Evolutionary conservation across 352 stramenopile species (phyloP).

Genomic region (Phytophthora palmivora): DNA sequence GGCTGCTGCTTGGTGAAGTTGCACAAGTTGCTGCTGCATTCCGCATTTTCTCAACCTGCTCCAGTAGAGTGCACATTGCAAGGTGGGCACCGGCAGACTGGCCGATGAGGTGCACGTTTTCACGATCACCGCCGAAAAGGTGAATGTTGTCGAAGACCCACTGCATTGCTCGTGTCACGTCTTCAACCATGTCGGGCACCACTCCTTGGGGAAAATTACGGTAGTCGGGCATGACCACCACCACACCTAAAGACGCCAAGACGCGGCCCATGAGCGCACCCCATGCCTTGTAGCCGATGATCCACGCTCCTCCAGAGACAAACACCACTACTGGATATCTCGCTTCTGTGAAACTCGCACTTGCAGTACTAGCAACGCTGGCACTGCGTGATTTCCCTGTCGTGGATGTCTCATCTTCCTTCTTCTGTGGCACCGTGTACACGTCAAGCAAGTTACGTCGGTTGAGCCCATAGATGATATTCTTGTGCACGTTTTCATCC

Average conservation of each 20-base stretch:
- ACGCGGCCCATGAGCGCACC: constrained; percentile 85
- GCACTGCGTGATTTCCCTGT: constrained; percentile 21
- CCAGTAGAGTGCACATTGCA: constrained; percentile 72
- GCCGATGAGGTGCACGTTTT: constrained; percentile 87
- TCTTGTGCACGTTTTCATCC: constrained; percentile 72
- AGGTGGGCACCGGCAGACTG: constrained; percentile 93
- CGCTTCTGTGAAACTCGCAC: constrained; percentile 30
- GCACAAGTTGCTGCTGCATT: constrained; percentile 13
- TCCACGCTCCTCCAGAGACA: constrained; percentile 91
- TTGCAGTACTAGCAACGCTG: constrained; percentile 23
- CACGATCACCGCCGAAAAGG: constrained; percentile 84
- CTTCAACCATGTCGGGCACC: constrained; percentile 91
- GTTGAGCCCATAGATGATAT: constrained; percentile 81
- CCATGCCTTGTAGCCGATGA: constrained; percentile 95
- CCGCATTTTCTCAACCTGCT: constrained; percentile 69
- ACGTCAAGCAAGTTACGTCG: constrained; percentile 87
- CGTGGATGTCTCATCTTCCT: constrained; percentile 8
- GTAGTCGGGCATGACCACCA: constrained; percentile 93
- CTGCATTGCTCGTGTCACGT: constrained; percentile 83
- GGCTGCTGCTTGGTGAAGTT: constrained; percentile 25
- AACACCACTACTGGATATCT: constrained; percentile 89
- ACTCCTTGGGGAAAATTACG: constrained; percentile 91
- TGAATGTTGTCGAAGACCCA: constrained; percentile 90
- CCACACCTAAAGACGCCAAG: constrained; percentile 72
- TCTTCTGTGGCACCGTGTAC: constrained; percentile 63